Conservation (phyloP, 495 filamentous ascomycete species). For the Bathelium albidoporum region DNA sequence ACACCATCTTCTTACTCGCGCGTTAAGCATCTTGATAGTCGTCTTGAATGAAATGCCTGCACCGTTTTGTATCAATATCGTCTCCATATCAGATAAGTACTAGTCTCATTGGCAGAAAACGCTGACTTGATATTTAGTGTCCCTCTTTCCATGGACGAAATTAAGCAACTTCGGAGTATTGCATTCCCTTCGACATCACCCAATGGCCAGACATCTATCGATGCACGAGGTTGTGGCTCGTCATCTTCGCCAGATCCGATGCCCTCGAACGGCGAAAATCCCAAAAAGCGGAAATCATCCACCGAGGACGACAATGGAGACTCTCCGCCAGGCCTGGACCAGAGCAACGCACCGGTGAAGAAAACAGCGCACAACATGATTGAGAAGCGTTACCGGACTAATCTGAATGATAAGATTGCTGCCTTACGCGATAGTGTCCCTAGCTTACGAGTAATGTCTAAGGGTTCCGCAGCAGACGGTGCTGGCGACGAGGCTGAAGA, state of each 20-base stretch:
- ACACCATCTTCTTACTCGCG: no score
- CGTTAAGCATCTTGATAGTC: no score
- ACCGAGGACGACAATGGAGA: background rate
- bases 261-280: background rate
- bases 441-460: conserved; percentile 62
- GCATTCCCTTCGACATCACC: background rate
- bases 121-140: background rate
- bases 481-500: conserved; percentile 69
- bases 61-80: no score
- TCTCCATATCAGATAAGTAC: no score
- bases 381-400: conserved; percentile 91
- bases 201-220: background rate
- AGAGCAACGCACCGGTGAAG: conserved; percentile 53
- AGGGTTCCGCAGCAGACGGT: conserved; percentile 42
- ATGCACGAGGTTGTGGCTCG: background rate
- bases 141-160: background rate
- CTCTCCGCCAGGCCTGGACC: background rate
- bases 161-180: background rate
- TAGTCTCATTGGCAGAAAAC: background rate
- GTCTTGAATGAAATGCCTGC: no score
- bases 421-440: conserved; percentile 84
- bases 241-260: conserved; percentile 1
- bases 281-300: background rate
- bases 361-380: conserved; percentile 97
- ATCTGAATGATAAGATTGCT: conserved; percentile 93